Evolutionary conservation across 73 alveolate species (phyloP), one percentile per base, ranked within the genome.

Genomic region (Loxodes magnus): DNA sequence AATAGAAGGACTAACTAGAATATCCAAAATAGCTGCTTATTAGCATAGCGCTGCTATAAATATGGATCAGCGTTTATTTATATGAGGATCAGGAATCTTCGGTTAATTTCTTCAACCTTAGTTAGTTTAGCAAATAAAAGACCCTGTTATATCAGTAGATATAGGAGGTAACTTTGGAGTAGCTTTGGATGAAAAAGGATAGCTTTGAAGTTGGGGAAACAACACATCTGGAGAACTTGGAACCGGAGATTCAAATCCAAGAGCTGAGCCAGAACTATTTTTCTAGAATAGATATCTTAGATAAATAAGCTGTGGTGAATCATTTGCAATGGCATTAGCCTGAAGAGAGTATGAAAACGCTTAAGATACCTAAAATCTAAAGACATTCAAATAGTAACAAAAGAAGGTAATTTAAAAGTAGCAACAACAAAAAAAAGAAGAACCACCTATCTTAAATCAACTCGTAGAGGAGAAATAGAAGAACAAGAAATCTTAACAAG

Each of bases 41-140:
- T 49, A 63, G 0, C 81, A 64, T 29, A 56, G 80, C n/a, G 92
- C 79, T 25, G 56, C 75, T 27, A 55, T 73, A 2, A 62, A 71
- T n/a, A 28, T 31, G 15, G 46, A 49, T 30, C 56, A 65, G 27
- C 48, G 66, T 42, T 23, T 71, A 6, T 71, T 15, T 28, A 53
- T 71, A 9, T 71, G 86, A 74, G 86, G 86, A 3, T 35, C 86
- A 4, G 78, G 79, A 4, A 46, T 64, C 4, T 71, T 71, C 43
- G 86, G 86, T 2, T 78, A 71, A 26, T 54, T 46, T 26, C 46
- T 71, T 17, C 21, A 35, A 10, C 86, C 86, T 27, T 19, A 12
- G 9, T 43, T 23, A 43, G 25, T 57, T 16, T 9, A 25, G 6
- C 7, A 24, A 2, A 10, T 20, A 19, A 25, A 20, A 0, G 26